phyloP scores from a whole-genome alignment of 73 alveolate species.

The Blepharisma stoltei region DNA sequence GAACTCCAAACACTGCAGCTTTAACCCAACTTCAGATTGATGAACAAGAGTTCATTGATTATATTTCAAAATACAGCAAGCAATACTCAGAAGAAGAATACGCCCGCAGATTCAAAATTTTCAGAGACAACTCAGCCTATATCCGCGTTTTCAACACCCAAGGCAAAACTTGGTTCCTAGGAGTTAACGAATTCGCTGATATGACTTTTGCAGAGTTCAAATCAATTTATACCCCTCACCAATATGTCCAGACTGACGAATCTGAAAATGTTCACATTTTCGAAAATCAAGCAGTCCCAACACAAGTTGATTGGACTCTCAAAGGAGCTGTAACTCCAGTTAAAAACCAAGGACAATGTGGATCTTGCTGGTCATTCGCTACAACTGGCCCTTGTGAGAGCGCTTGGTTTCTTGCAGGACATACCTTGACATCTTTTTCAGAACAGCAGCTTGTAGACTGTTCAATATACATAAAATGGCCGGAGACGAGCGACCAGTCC shows the following conservation, averaged over 20 bases:
- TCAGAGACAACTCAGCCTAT: constrained; percentile 29
- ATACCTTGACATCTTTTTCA: constrained; percentile 35
- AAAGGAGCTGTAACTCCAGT: constrained; percentile 59
- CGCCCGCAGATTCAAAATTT: constrained; percentile 32
- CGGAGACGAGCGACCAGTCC: too few species aligned
- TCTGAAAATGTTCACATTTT: not conserved
- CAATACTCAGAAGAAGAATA: constrained; percentile 50
- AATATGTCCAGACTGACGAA: not conserved
- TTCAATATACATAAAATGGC: too few species aligned
- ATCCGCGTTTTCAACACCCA: not conserved
- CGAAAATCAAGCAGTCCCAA: constrained; percentile 26
- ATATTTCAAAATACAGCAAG: constrained; percentile 43
- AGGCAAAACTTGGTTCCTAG: constrained; percentile 21
- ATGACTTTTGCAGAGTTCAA: constrained; percentile 55
- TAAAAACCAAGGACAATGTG: constrained; percentile 76
- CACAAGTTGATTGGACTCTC: constrained; percentile 63
- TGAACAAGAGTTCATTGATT: constrained; percentile 49
- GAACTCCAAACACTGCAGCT: too few species aligned
- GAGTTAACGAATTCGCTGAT: constrained; percentile 56
- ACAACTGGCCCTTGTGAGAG: constrained; percentile 57
- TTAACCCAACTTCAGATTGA: not conserved
- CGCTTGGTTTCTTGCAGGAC: constrained; percentile 14
- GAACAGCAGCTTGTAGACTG: constrained; percentile 70
- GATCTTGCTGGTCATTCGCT: constrained; percentile 90
- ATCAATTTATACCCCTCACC: constrained; percentile 24